A percentile compares a stretch with the other conserved stretches of the same genome.
Evolutionary conservation across 495 filamentous ascomycete species (phyloP).

Genomic region (Podospora tetraspora): DNA sequence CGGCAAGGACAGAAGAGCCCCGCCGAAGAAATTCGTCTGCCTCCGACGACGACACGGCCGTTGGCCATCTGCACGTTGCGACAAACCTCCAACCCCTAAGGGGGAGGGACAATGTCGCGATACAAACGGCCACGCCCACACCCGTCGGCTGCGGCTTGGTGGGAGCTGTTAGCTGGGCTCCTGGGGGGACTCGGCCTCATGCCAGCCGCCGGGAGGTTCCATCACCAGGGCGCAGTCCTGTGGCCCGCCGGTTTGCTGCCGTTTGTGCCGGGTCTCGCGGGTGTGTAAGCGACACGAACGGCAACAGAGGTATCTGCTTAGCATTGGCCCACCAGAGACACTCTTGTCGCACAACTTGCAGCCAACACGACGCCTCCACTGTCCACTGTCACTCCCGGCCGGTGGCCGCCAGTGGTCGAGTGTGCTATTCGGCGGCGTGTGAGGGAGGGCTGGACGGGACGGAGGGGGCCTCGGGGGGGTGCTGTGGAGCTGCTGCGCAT

Average conservation of each 20-base stretch:
- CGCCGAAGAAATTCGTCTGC: neutral
- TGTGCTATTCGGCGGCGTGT: neutral
- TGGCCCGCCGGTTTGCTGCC: neutral
- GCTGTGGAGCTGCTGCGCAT: slow-evolving; percentile 18
- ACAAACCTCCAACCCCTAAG: neutral
- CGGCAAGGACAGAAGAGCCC: no score
- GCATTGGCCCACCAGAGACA: neutral
- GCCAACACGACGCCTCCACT: neutral
- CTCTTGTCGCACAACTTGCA: neutral
- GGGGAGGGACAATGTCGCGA: neutral
- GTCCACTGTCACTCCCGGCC: neutral
- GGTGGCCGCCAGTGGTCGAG: no score
- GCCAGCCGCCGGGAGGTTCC: neutral
- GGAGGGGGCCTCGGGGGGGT: no score
- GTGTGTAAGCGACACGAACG: neutral
- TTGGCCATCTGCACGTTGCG: neutral
- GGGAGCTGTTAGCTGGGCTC: neutral
- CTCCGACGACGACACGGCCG: neutral
- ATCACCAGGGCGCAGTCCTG: neutral
- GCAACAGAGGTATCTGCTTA: neutral
- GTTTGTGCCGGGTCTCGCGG: neutral
- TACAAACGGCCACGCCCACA: no score
- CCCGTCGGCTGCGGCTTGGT: no score
- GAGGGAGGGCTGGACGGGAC: neutral
- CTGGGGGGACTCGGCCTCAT: neutral